Base-by-base conservation (phyloP, 202 grass and related monocot genomes). In the Zoysia matrella region DNA sequence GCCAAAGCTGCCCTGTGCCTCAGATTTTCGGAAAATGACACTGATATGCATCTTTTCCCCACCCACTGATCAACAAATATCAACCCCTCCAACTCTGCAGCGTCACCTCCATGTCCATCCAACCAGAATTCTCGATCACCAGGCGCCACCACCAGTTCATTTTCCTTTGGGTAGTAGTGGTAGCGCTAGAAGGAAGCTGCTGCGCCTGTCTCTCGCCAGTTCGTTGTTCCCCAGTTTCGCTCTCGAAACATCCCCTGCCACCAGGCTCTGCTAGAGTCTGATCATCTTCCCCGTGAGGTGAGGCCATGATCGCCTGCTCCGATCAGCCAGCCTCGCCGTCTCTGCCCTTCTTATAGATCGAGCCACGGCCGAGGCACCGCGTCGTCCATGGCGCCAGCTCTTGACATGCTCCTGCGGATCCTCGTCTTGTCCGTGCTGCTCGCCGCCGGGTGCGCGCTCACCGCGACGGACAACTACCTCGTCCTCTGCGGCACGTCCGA, bases 401-500 rank as follows among this genome's bases (percentile, higher is more conserved):
- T 46, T 71, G 75, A 65, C 15, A 79, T 53, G 50, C 60, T 90
- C 51, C 22, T 78, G 7, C 80, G 8, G 41, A 42, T 86, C 45
- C 16, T 72, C 68, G 13, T 87, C 69, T 41, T 75, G 1, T 87
- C 77, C 11, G 42, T 56, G 68, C 81, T 94, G 5, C 40, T n/a
- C 61, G 44, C 57, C 67, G 55, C 66, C 48, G 83, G 18, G 16
- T 48, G 60, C 52, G 77, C 83, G 40, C 86, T 87, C 58, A 72
- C 58, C 75, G 89, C 91, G 12, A 54, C 64, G 8, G 96, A 95
- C 85, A 93, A 86, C 81, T 80, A 93, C 78, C 74, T 93, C 30
- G 12, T 99, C 45, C 71, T 86, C 69, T 99, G 96, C 67, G 96
- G 96, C 52, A 95, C 89, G 45, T 75, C 87, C 22, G 90, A 46